Conservation (phyloP, 202 grass and related monocot genomes). For the Eragrostis tef region DNA sequence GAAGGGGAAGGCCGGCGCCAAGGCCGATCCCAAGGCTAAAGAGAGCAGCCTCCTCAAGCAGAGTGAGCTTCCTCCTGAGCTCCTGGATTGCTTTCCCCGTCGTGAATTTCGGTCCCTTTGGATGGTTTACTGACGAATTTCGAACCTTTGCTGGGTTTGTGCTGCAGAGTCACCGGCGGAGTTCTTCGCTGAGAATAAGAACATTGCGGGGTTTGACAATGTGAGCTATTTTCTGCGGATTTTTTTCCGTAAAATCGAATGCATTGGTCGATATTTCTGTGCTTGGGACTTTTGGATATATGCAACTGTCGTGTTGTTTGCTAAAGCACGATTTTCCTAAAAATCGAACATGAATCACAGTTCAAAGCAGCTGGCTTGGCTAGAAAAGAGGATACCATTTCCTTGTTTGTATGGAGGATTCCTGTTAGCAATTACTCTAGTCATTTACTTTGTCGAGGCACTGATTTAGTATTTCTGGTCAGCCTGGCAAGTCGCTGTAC, state of each 20-base stretch:
- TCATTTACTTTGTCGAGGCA: conserved; percentile 9
- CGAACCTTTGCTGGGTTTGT: conserved; percentile 2
- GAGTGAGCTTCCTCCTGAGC: conserved; percentile 47
- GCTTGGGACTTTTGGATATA: not conserved
- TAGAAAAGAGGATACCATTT: not conserved
- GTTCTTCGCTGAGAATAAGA: conserved; percentile 98
- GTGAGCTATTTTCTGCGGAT: conserved; percentile 52
- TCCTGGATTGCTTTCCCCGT: not conserved
- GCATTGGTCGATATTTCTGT: not conserved
- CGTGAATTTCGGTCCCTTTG: not conserved
- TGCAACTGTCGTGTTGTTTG: not conserved
- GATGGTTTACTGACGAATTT: conserved; percentile 6
- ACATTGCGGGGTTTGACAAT: conserved; percentile 96
- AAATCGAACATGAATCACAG: not conserved
- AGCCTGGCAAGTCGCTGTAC: conserved; percentile 95
- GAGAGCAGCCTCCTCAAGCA: conserved; percentile 88
- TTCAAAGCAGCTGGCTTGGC: not conserved
- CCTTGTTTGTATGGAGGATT: not conserved
- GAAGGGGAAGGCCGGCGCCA: conserved; percentile 49
- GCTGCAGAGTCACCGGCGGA: conserved; percentile 90
- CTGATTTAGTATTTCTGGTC: conserved; percentile 37
- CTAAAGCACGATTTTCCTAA: not conserved
- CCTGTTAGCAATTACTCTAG: conserved; percentile 6
- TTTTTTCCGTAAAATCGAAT: not conserved
- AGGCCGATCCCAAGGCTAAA: conserved; percentile 44